These are phyloP conservation scores for Candida buenavistaensis DNA, from an alignment of 1,139 yeast genomes.

Conservation along the genomic window DNA sequence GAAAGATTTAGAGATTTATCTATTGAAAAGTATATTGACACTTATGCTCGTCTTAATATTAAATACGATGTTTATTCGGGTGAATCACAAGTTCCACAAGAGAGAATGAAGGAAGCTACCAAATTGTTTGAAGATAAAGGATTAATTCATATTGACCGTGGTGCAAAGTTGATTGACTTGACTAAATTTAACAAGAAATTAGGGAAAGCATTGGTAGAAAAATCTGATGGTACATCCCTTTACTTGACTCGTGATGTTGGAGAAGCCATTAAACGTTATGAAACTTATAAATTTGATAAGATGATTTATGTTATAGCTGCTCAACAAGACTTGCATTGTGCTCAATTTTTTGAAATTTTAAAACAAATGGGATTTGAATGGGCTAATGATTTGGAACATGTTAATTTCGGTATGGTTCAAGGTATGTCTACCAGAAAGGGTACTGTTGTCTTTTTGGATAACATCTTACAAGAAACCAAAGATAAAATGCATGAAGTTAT, in stretches of 20 bases:
- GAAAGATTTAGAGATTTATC: slow-evolving; percentile 84
- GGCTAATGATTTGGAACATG: slow-evolving; percentile 78
- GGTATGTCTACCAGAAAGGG: slow-evolving; percentile 99
- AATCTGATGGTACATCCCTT: slow-evolving; percentile 93
- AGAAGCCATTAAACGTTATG: slow-evolving; percentile 90
- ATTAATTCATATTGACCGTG: slow-evolving; percentile 82
- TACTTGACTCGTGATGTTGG: slow-evolving; percentile 97
- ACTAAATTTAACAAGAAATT: slow-evolving; percentile 85
- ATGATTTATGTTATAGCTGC: slow-evolving; percentile 94
- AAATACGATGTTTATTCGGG: slow-evolving; percentile 88
- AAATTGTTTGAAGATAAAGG: slow-evolving; percentile 64
- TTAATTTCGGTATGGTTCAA: slow-evolving; percentile 96
- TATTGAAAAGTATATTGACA: slow-evolving; percentile 79
- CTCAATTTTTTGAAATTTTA: slow-evolving; percentile 92
- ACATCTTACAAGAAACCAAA: slow-evolving; percentile 90
- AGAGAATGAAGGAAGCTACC: slow-evolving; percentile 67
- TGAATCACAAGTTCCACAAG: slow-evolving; percentile 88
- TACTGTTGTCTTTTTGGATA: slow-evolving; percentile 95
- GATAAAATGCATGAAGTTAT: slow-evolving; percentile 96
- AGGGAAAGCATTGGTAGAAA: slow-evolving; percentile 92
- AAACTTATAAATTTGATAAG: slow-evolving; percentile 84
- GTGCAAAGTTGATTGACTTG: slow-evolving; percentile 88
- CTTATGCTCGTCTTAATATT: slow-evolving; percentile 91
- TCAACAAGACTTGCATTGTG: slow-evolving; percentile 93
- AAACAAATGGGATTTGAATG: slow-evolving; percentile 91